These are phyloP conservation scores for Sugiyamaella grinbergsii DNA, from an alignment of 1,139 yeast species.

Conservation along the genomic window DNA sequence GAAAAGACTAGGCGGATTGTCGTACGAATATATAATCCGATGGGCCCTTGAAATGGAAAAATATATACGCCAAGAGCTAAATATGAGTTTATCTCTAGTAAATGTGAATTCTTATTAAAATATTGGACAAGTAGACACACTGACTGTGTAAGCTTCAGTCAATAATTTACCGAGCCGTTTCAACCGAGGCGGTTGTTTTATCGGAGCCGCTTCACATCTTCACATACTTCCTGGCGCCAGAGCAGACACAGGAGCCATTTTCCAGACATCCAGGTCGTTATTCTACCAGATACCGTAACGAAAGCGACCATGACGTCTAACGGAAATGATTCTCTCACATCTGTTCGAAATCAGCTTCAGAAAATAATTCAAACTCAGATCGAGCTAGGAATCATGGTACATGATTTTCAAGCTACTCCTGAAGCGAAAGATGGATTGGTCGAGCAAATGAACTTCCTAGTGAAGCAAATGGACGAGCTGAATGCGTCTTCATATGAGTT, in stretches of 20 bases:
- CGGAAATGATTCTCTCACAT: constrained; percentile 40
- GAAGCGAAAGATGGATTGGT: constrained; percentile 61
- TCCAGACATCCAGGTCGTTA: too few species aligned
- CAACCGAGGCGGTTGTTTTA: not conserved
- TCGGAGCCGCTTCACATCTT: not conserved
- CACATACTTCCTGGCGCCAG: not conserved
- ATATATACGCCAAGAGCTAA: too few species aligned
- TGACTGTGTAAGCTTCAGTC: too few species aligned
- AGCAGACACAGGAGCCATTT: not conserved
- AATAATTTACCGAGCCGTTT: too few species aligned
- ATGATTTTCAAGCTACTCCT: constrained; percentile 87
- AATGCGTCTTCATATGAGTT: constrained; percentile 27
- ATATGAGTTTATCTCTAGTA: too few species aligned
- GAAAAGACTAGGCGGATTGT: not conserved
- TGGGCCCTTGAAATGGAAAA: too few species aligned
- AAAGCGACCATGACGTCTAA: constrained; percentile 24
- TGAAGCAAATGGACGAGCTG: constrained; percentile 27
- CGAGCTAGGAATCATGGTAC: constrained; percentile 87
- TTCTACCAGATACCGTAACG: too few species aligned
- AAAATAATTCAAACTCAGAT: constrained; percentile 80
- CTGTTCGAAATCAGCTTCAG: constrained; percentile 62
- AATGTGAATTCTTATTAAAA: too few species aligned
- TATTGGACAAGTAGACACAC: too few species aligned
- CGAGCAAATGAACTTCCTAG: constrained; percentile 35
- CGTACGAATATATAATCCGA: too few species aligned